A percentile compares a stretch with the other conserved stretches of the same genome.
Conservation (phyloP, 208 protist genomes). For the Porcisia deanei region DNA sequence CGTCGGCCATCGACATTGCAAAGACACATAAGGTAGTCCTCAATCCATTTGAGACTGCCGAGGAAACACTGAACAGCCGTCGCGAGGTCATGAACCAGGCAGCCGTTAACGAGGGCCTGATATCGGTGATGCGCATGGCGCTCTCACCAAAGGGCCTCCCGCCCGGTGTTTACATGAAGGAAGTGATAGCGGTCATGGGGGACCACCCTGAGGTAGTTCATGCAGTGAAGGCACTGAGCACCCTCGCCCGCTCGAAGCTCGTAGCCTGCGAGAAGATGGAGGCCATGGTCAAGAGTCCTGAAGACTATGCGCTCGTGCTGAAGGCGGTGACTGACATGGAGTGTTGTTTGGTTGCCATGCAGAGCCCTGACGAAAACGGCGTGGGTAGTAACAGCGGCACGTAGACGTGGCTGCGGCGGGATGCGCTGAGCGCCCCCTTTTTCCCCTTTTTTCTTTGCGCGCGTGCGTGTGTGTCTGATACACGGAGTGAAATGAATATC, state of each 20-base stretch:
- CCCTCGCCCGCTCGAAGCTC: conserved; percentile 49
- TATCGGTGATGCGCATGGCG: conserved; percentile 50
- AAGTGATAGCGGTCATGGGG: conserved; percentile 69
- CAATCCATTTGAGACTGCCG: conserved; percentile 73
- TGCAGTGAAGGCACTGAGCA: conserved; percentile 46
- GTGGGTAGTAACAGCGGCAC: conserved; percentile 7
- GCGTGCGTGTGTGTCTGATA: background rate
- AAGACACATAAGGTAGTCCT: conserved; percentile 51
- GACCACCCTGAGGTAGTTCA: conserved; percentile 56
- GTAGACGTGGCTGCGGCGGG: background rate
- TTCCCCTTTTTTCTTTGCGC: background rate
- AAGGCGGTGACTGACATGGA: conserved; percentile 90
- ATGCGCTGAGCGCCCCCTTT: background rate
- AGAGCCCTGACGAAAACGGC: conserved; percentile 34
- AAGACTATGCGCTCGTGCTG: conserved; percentile 86
- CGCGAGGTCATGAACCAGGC: conserved; percentile 54
- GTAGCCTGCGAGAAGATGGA: conserved; percentile 57
- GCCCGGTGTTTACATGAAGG: conserved; percentile 85
- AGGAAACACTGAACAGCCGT: conserved; percentile 61
- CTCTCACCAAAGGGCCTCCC: conserved; percentile 71
- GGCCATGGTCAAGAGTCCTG: conserved; percentile 50
- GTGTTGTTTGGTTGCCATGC: conserved; percentile 77
- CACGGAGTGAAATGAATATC: too few relatives aligned
- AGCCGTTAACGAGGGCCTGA: conserved; percentile 51
- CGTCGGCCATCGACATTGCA: conserved; percentile 70